These are phyloP conservation scores for Saccharomyces hybrid DNA, from an alignment of 1,139 yeast species.

Conservation along the genomic window DNA sequence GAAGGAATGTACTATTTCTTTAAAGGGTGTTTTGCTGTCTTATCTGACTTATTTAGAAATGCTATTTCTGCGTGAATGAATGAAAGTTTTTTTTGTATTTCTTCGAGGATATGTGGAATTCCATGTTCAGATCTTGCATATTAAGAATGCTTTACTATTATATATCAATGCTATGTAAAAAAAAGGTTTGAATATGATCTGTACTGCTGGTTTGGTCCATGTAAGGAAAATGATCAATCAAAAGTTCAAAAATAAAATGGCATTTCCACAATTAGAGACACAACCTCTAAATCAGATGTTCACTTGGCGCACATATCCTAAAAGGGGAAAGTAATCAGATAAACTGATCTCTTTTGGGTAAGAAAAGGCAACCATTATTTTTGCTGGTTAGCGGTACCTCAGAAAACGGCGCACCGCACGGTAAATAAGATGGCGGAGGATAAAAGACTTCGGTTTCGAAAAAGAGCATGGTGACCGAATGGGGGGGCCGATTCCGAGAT, in stretches of 20 bases:
- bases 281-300: background rate
- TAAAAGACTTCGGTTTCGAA: background rate
- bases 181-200: background rate
- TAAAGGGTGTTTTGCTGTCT: background rate
- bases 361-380: background rate
- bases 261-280: background rate
- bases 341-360: background rate
- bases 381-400: background rate
- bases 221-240: background rate
- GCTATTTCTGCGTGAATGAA: no score
- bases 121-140: background rate
- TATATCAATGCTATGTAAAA: background rate
- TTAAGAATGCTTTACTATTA: background rate
- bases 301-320: background rate
- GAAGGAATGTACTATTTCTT: background rate
- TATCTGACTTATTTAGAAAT: no score
- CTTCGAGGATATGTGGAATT: background rate
- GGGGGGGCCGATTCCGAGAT: background rate
- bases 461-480: background rate
- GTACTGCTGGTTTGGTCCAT: background rate
- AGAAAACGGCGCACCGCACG: background rate
- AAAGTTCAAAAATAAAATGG: background rate
- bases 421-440: background rate
- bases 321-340: background rate
- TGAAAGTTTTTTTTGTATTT: background rate